Percentiles rank a stretch among this genome's conserved stretches.
Evolutionary conservation across 2,329 filamentous ascomycete genomes (phyloP).

Genomic region (Aspergillus sp.): DNA sequence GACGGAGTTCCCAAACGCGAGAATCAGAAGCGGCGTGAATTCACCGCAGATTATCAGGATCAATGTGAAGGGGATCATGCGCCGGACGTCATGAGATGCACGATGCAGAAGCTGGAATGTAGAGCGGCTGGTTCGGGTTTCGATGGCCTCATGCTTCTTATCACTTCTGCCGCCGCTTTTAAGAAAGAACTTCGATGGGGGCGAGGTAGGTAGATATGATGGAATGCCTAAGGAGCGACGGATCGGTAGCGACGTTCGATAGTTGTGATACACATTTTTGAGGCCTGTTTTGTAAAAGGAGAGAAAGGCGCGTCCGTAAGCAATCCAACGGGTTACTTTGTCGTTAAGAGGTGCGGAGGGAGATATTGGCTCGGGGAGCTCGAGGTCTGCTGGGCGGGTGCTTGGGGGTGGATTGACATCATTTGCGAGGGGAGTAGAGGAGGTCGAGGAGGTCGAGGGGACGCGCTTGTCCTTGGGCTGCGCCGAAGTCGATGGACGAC

Average conservation of each 20-base stretch:
- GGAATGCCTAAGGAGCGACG: conserved; percentile 31
- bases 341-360: conserved; percentile 43
- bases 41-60: conserved; percentile 79
- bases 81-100: conserved; percentile 69
- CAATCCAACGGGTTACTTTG: conserved; percentile 34
- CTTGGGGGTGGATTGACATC: conserved; percentile 69
- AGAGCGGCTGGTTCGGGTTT: conserved; percentile 54
- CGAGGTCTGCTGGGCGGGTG: conserved; percentile 70
- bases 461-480: conserved; percentile 13
- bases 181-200: conserved; percentile 15
- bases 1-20: conserved; percentile 65
- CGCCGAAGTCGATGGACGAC: conserved; percentile 20
- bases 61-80: conserved; percentile 75
- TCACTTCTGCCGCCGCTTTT: background rate
- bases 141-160: background rate
- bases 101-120: conserved; percentile 71
- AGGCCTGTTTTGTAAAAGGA: conserved; percentile 86
- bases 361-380: conserved; percentile 57
- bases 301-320: conserved; percentile 72
- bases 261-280: conserved; percentile 70
- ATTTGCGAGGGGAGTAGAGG: conserved; percentile 20
- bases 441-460: conserved; percentile 19
- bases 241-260: conserved; percentile 37
- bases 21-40: conserved; percentile 77
- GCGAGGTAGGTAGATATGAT: conserved; percentile 35